These are phyloP conservation scores for Cicer arietinum DNA, from an alignment of 306 rosid species.

Conservation along the genomic window DNA sequence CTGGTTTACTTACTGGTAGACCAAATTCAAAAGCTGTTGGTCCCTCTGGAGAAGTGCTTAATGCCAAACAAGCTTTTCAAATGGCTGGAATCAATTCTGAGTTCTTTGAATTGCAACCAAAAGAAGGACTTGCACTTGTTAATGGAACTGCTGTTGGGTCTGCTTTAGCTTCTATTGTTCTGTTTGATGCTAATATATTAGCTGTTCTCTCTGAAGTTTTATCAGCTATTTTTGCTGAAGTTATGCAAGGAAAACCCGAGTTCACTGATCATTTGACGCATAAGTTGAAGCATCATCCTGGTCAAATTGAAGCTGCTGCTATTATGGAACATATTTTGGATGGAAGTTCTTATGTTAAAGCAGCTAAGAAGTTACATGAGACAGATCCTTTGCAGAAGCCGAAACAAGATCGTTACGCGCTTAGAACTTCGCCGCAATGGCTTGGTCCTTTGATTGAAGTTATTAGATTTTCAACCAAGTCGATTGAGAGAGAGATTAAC, in stretches of 20 bases:
- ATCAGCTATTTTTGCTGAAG: conserved; percentile 81
- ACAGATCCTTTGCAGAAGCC: conserved; percentile 84
- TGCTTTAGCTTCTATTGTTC: conserved; percentile 79
- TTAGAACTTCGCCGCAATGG: conserved; percentile 93
- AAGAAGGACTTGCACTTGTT: conserved; percentile 92
- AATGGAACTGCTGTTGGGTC: conserved; percentile 94
- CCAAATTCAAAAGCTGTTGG: conserved; percentile 77
- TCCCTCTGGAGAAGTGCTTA: conserved; percentile 61
- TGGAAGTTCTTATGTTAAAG: conserved; percentile 84
- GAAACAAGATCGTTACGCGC: conserved; percentile 86
- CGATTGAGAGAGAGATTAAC: conserved; percentile 88
- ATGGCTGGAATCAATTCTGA: conserved; percentile 61
- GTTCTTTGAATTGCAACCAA: conserved; percentile 85
- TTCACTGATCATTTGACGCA: conserved; percentile 90
- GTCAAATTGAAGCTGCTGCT: conserved; percentile 95
- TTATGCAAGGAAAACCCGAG: conserved; percentile 93
- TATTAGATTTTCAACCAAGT: conserved; percentile 77
- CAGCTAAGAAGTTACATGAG: conserved; percentile 74
- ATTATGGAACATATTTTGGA: conserved; percentile 92
- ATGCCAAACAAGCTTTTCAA: conserved; percentile 66
- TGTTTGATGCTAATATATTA: conserved; percentile 74
- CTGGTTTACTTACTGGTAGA: conserved; percentile 77
- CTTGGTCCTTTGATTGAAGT: conserved; percentile 88
- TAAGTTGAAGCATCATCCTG: conserved; percentile 90
- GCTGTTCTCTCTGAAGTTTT: conserved; percentile 70